Conservation (phyloP, 768 basidiomycete genomes). For the Boletus pseudopeckii region DNA sequence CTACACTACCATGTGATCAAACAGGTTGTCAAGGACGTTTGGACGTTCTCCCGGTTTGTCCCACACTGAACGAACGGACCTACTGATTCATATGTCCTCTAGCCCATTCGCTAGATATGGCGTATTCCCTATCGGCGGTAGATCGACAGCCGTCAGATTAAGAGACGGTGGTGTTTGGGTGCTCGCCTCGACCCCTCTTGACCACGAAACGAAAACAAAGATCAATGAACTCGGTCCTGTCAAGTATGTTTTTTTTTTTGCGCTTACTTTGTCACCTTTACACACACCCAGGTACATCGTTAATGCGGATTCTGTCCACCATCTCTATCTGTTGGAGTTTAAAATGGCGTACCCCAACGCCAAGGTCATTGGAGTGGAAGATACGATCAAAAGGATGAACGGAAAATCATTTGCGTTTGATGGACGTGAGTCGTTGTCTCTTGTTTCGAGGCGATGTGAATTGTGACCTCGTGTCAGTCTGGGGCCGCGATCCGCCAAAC, state of each 20-base stretch:
- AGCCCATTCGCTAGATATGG: constrained; percentile 70
- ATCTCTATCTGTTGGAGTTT: constrained; percentile 59
- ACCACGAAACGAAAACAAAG: constrained; percentile 58
- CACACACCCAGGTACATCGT: constrained; percentile 49
- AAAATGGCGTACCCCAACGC: constrained; percentile 69
- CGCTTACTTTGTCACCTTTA: not conserved
- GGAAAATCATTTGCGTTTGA: constrained; percentile 55
- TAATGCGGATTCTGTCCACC: constrained; percentile 55
- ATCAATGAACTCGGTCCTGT: constrained; percentile 66
- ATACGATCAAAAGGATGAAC: constrained; percentile 47
- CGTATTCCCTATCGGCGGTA: constrained; percentile 72
- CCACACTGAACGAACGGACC: not conserved
- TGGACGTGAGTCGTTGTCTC: constrained; percentile 46
- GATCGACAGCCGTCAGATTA: constrained; percentile 78
- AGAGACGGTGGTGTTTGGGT: constrained; percentile 71
- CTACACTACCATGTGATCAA: not conserved
- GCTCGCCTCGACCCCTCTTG: constrained; percentile 75
- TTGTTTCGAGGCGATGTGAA: not conserved
- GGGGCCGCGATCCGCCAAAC: constrained; percentile 58
- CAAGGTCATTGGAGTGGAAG: constrained; percentile 67
- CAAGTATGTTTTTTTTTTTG: constrained; percentile 37
- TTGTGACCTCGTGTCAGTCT: constrained; percentile 33
- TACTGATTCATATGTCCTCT: constrained; percentile 7
- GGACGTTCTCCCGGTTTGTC: constrained; percentile 62
- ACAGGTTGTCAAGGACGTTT: constrained; percentile 51